phyloP scores from a whole-genome alignment of 192 early-diverging fungal genomes.

The Coemansia sp. region DNA sequence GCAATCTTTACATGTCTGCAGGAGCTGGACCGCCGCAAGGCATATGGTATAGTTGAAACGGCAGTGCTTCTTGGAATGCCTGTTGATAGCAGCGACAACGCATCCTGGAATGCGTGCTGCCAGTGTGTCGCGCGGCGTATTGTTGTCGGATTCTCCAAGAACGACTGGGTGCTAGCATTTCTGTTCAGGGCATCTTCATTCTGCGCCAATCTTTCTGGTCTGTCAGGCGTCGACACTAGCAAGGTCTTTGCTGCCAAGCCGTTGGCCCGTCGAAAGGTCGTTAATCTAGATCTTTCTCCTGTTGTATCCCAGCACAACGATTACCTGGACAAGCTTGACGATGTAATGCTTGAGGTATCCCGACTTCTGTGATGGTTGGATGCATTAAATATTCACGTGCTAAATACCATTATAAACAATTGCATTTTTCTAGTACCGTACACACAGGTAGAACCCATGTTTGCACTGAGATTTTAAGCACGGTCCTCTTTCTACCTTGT shows the following conservation, averaged over 20 bases:
- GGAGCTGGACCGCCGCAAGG: conserved; percentile 53
- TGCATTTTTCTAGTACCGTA: too few species aligned
- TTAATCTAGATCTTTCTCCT: conserved; percentile 22
- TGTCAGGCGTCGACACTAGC: conserved; percentile 30
- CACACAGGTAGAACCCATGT: too few species aligned
- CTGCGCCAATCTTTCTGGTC: conserved; percentile 34
- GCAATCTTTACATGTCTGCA: conserved; percentile 68
- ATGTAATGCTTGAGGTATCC: conserved; percentile 40
- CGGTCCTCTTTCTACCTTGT: too few species aligned
- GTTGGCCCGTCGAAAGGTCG: conserved; percentile 25
- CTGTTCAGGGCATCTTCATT: conserved; percentile 60
- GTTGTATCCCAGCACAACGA: conserved; percentile 37
- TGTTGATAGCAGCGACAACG: conserved; percentile 52
- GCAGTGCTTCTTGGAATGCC: conserved; percentile 70
- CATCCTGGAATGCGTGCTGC: conserved; percentile 60
- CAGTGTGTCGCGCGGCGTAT: conserved; percentile 59
- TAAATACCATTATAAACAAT: too few species aligned
- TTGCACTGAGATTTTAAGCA: too few species aligned
- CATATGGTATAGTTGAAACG: conserved; percentile 63
- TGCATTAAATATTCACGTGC: neutral
- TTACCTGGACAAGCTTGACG: conserved; percentile 30
- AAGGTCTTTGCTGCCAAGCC: conserved; percentile 30
- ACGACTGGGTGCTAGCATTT: conserved; percentile 68
- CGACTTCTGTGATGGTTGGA: conserved; percentile 8
- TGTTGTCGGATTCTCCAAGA: conserved; percentile 61